phyloP scores from a whole-genome alignment of 1,284 basidiomycete genomes.

The Tilletia indica region DNA sequence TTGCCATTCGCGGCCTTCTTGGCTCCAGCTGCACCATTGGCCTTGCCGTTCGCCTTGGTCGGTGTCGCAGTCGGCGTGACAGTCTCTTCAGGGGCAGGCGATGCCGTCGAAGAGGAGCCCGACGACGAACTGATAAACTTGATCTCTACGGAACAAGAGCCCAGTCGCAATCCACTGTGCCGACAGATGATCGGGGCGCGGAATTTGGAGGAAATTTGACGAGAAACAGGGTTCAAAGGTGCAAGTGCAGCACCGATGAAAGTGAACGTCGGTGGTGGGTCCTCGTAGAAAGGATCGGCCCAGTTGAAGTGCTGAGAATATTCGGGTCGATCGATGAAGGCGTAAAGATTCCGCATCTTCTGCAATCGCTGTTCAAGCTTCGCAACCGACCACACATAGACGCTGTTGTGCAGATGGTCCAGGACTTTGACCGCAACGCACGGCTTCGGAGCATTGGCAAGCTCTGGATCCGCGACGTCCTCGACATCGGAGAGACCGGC shows the following conservation, averaged over 20 bases:
- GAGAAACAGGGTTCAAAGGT: conserved; percentile 76
- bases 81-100: conserved; percentile 16
- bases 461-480: conserved; percentile 60
- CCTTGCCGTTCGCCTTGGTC: conserved; percentile 5
- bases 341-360: conserved; percentile 88
- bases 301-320: conserved; percentile 76
- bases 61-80: background rate
- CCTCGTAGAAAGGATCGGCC: conserved; percentile 79
- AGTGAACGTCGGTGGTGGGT: conserved; percentile 60
- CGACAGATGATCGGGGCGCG: conserved; percentile 34
- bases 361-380: conserved; percentile 82
- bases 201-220: conserved; percentile 59
- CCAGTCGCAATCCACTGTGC: conserved; percentile 32
- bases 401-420: conserved; percentile 37
- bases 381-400: conserved; percentile 67
- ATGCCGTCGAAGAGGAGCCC: background rate
- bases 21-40: background rate
- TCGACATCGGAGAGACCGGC: conserved; percentile 85
- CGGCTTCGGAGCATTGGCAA: conserved; percentile 59
- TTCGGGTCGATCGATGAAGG: conserved; percentile 86
- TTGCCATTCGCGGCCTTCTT: conserved; percentile 1
- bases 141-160: conserved; percentile 36
- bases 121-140: conserved; percentile 39
- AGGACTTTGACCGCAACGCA: conserved; percentile 86
- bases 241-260: conserved; percentile 82